Percentiles rank a stretch among this genome's conserved stretches.
phyloP scores from a whole-genome alignment of 2,329 filamentous ascomycete species.

The Cordyceps pruinosa region DNA sequence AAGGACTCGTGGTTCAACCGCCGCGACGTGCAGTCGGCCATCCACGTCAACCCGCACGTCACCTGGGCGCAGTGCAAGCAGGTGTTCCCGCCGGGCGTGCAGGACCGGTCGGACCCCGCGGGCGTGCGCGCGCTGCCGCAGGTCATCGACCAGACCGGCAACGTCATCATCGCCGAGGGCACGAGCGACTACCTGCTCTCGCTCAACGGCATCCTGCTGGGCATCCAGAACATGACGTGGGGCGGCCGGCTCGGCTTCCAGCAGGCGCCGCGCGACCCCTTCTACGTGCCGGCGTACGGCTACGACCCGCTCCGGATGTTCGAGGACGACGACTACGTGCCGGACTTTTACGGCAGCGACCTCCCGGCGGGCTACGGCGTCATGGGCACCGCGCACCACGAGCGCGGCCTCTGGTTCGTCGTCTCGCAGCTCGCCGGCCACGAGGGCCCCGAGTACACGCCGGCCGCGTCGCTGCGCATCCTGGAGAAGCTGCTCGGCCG shows the following conservation, averaged over 20 bases:
- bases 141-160: constrained; percentile 66
- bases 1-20: constrained; percentile 71
- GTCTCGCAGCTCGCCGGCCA: constrained; percentile 59
- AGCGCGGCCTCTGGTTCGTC: constrained; percentile 69
- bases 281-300: constrained; percentile 53
- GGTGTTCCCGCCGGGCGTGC: constrained; percentile 27
- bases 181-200: constrained; percentile 61
- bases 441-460: constrained; percentile 62
- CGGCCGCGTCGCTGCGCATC: constrained; percentile 61
- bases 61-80: constrained; percentile 50
- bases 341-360: constrained; percentile 30
- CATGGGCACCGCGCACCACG: constrained; percentile 63
- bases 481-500: constrained; percentile 70
- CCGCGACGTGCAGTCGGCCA: constrained; percentile 58
- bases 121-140: constrained; percentile 52
- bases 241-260: constrained; percentile 65
- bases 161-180: constrained; percentile 69
- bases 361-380: constrained; percentile 56
- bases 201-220: constrained; percentile 61
- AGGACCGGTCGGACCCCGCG: constrained; percentile 40
- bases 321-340: constrained; percentile 30
- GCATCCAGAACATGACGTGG: constrained; percentile 79
- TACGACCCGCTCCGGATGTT: constrained; percentile 25
- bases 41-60: constrained; percentile 50
- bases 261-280: constrained; percentile 48